phyloP scores from a whole-genome alignment of 176 grass and related monocot species.

The Cenchrus fungigraminus region DNA sequence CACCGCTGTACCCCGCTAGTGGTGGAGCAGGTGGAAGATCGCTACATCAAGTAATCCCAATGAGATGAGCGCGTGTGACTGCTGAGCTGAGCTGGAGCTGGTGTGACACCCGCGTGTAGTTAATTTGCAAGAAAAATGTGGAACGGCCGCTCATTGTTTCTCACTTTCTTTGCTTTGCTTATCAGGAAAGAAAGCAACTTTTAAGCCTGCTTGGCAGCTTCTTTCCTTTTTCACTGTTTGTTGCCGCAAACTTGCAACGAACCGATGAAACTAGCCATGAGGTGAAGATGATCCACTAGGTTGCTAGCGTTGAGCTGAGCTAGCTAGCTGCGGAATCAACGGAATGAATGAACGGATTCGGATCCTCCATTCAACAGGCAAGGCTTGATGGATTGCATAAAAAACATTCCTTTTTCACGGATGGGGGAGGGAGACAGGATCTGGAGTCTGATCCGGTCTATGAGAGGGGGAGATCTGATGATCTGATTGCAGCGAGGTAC shows the following conservation, averaged over 20 bases:
- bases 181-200: conserved; percentile 29
- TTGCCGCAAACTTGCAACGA: not conserved
- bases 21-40: not conserved
- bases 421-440: not conserved
- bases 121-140: not conserved
- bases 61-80: not conserved
- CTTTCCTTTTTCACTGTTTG: not conserved
- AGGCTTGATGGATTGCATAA: not conserved
- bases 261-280: not conserved
- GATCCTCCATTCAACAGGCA: not conserved
- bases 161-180: conserved; percentile 3
- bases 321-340: not conserved
- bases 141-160: not conserved
- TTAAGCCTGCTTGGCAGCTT: not conserved
- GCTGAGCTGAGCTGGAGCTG: conserved; percentile 5
- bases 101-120: not conserved
- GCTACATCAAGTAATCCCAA: not conserved
- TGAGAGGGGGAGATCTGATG: not conserved
- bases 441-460: not conserved
- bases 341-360: not conserved
- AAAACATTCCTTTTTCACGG: not conserved
- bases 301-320: not conserved
- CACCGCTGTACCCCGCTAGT: not conserved
- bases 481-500: not conserved
- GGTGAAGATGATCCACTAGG: too few relatives aligned